These are phyloP conservation scores for Ceratocystis cubensis DNA, from an alignment of 2,329 filamentous ascomycete species.

Conservation along the genomic window DNA sequence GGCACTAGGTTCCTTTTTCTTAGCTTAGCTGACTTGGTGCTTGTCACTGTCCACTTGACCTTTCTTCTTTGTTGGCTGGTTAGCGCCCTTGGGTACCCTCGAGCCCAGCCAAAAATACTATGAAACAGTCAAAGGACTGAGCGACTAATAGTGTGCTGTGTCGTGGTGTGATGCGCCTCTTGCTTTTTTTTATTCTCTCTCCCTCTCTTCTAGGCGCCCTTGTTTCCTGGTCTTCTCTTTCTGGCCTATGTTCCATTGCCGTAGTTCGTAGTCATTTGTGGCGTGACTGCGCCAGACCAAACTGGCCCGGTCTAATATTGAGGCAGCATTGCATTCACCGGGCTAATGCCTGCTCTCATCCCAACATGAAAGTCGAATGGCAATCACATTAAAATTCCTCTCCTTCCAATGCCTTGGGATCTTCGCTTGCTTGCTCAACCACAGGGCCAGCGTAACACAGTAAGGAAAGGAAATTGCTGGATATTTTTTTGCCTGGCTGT, in stretches of 20 bases:
- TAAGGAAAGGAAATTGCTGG: neutral
- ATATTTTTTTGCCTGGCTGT: neutral
- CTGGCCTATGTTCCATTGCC: neutral
- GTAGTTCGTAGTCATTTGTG: neutral
- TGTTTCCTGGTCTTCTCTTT: neutral
- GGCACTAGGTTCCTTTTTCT: neutral
- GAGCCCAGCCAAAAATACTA: neutral
- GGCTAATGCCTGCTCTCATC: neutral
- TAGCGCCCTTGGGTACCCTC: neutral
- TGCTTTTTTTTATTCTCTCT: neutral
- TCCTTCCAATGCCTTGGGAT: neutral
- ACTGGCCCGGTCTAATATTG: neutral
- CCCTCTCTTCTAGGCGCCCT: neutral
- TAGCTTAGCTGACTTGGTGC: neutral
- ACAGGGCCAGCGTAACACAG: conserved; percentile 5
- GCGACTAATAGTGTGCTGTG: neutral
- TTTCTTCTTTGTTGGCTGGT: too few relatives aligned
- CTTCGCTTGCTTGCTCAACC: neutral
- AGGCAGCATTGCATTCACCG: neutral
- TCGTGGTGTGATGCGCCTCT: neutral
- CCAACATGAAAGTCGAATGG: conserved; percentile 1
- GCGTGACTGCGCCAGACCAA: neutral
- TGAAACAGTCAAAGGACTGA: neutral
- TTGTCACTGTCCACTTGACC: neutral
- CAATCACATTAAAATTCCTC: conserved; percentile 7